Percentiles rank a stretch among this genome's conserved stretches.
These are phyloP conservation scores for Mycena galopus DNA, from an alignment of 768 basidiomycete species.

Conservation along the genomic window DNA sequence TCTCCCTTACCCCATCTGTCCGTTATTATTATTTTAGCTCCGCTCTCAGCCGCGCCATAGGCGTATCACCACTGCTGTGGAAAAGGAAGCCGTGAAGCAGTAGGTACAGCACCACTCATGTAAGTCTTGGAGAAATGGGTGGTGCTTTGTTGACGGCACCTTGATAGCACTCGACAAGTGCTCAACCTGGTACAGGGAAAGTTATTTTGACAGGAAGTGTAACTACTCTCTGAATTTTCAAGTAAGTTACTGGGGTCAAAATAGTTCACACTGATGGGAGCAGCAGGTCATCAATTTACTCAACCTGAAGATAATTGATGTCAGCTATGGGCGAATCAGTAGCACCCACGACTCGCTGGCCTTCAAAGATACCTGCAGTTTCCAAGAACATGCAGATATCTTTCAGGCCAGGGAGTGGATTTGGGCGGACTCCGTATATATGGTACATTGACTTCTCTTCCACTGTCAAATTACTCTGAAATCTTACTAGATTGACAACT, in stretches of 20 bases:
- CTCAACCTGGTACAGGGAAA: no score
- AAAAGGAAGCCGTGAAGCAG: conserved; percentile 52
- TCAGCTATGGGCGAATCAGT: conserved; percentile 40
- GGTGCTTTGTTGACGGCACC: no score
- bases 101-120: conserved; percentile 53
- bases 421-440: conserved; percentile 57
- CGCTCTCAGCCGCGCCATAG: no score
- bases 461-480: neutral
- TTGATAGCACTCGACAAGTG: no score
- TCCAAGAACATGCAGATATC: conserved; percentile 38
- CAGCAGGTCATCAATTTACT: conserved; percentile 39
- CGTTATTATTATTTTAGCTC: no score
- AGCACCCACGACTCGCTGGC: conserved; percentile 53
- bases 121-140: conserved; percentile 51
- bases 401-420: conserved; percentile 46
- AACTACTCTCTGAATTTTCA: conserved; percentile 56
- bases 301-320: no score
- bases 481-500: conserved; percentile 1
- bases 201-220: no score
- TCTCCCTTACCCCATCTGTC: no score
- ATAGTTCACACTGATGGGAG: neutral
- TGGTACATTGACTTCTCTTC: conserved; percentile 11
- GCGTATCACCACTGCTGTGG: no score
- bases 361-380: conserved; percentile 42
- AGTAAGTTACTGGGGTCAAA: conserved; percentile 31